Evolutionary conservation across 1,284 basidiomycete genomes (phyloP).

Genomic region (Termitomyces sp.): DNA sequence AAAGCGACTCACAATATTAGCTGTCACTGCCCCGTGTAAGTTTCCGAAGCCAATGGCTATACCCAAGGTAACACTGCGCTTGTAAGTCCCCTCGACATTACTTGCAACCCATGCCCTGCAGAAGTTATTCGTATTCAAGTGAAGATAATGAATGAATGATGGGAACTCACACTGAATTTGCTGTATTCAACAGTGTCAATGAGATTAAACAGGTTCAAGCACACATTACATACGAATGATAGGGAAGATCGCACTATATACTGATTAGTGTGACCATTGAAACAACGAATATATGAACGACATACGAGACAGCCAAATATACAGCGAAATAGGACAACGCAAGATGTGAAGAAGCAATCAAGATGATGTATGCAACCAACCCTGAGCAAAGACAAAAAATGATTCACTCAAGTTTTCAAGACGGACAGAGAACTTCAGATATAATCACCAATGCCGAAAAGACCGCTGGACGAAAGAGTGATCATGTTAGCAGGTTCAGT

Average conservation of each 20-base stretch:
- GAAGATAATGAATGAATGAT: constrained; percentile 1
- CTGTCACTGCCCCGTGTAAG: constrained; percentile 62
- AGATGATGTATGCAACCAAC: constrained; percentile 55
- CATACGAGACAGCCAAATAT: constrained; percentile 58
- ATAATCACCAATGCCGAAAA: constrained; percentile 38
- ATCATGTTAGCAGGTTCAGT: not conserved
- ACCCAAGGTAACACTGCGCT: constrained; percentile 66
- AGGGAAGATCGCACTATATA: constrained; percentile 58
- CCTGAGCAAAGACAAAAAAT: constrained; percentile 16
- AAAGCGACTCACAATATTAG: constrained; percentile 48
- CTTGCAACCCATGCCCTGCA: constrained; percentile 59
- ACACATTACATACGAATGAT: constrained; percentile 44
- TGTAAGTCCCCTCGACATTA: constrained; percentile 69
- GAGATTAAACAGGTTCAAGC: not conserved
- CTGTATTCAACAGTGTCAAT: constrained; percentile 32
- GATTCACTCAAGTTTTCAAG: constrained; percentile 22
- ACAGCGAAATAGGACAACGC: constrained; percentile 62
- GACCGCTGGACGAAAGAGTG: constrained; percentile 20
- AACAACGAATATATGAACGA: not conserved
- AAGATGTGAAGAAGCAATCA: constrained; percentile 53
- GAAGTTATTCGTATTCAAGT: not conserved
- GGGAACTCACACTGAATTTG: constrained; percentile 53
- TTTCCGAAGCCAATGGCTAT: constrained; percentile 66
- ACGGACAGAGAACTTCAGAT: not conserved
- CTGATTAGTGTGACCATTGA: constrained; percentile 31